phyloP scores from a whole-genome alignment of 768 basidiomycete genomes.

The Calocera viscosa region DNA sequence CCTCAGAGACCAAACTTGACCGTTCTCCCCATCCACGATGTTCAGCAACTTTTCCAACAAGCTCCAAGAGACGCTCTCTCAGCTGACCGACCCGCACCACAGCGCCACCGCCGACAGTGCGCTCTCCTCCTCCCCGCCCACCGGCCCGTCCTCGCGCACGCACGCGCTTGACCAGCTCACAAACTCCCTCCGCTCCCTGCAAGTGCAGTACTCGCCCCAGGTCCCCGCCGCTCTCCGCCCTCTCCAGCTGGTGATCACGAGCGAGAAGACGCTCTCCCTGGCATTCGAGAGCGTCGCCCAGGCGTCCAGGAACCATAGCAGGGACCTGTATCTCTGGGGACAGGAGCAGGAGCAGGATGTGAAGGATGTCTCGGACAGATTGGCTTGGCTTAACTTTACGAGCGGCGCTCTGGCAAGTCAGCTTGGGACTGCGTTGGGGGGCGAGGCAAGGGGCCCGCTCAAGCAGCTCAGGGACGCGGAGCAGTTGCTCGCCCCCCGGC shows the following conservation, averaged over 20 bases:
- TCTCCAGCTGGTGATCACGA: conserved; percentile 65
- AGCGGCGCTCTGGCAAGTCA: conserved; percentile 53
- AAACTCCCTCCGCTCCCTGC: conserved; percentile 57
- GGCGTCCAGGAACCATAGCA: conserved; percentile 60
- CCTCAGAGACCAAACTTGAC: too few relatives aligned
- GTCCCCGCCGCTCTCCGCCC: conserved; percentile 12
- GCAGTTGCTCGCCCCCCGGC: conserved; percentile 43
- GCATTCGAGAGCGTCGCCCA: conserved; percentile 56
- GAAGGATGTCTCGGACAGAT: conserved; percentile 59
- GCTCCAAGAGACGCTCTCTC: background rate
- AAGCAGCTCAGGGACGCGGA: conserved; percentile 68
- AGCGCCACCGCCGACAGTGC: background rate
- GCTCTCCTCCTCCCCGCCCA: background rate
- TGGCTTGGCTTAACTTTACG: conserved; percentile 71
- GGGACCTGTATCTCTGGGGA: conserved; percentile 78
- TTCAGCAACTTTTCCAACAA: background rate
- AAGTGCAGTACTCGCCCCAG: conserved; percentile 53
- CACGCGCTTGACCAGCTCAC: background rate
- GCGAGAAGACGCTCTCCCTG: conserved; percentile 63
- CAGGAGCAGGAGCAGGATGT: conserved; percentile 57
- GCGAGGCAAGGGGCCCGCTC: conserved; percentile 45
- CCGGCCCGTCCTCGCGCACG: background rate
- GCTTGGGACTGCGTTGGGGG: conserved; percentile 42
- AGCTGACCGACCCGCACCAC: background rate
- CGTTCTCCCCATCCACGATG: too few relatives aligned